Evolutionary conservation across 2,329 filamentous ascomycete species (phyloP).

Genomic region (Xylariaceae sp.): DNA sequence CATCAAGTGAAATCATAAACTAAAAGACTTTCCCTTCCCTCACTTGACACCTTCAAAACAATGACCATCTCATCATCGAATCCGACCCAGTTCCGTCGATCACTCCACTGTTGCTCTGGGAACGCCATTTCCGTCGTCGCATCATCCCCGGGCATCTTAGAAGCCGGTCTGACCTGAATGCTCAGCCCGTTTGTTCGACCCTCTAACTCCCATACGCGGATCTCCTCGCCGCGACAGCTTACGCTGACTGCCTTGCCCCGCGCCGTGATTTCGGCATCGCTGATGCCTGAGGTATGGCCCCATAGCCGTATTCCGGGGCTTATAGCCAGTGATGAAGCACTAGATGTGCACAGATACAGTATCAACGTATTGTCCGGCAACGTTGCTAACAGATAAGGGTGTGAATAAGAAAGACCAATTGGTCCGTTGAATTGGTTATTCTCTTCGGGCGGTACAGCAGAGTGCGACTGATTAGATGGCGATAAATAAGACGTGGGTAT

Average conservation of each 20-base stretch:
- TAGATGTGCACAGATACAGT: conserved; percentile 75
- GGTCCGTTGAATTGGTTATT: conserved; percentile 40
- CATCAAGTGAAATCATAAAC: conserved; percentile 75
- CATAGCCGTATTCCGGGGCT: conserved; percentile 72
- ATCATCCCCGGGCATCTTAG: conserved; percentile 23
- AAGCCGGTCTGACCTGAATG: conserved; percentile 46
- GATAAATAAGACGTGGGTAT: conserved; percentile 25
- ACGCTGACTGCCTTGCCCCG: conserved; percentile 88
- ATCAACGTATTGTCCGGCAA: conserved; percentile 85
- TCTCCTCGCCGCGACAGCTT: conserved; percentile 69
- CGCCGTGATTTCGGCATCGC: conserved; percentile 76
- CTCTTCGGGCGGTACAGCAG: not conserved
- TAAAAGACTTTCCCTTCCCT: conserved; percentile 67
- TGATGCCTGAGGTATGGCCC: conserved; percentile 88
- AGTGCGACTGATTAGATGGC: conserved; percentile 12
- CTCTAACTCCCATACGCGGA: conserved; percentile 86
- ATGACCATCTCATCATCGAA: conserved; percentile 94
- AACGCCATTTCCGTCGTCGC: conserved; percentile 8
- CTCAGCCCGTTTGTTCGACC: conserved; percentile 51
- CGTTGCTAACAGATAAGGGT: conserved; percentile 80
- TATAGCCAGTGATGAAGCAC: conserved; percentile 59
- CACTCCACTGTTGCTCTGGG: conserved; percentile 35
- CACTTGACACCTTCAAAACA: conserved; percentile 65
- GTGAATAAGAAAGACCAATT: conserved; percentile 62
- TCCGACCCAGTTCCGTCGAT: conserved; percentile 63